phyloP scores from a whole-genome alignment of 192 early-diverging fungal species.

The Coemansia sp. region DNA sequence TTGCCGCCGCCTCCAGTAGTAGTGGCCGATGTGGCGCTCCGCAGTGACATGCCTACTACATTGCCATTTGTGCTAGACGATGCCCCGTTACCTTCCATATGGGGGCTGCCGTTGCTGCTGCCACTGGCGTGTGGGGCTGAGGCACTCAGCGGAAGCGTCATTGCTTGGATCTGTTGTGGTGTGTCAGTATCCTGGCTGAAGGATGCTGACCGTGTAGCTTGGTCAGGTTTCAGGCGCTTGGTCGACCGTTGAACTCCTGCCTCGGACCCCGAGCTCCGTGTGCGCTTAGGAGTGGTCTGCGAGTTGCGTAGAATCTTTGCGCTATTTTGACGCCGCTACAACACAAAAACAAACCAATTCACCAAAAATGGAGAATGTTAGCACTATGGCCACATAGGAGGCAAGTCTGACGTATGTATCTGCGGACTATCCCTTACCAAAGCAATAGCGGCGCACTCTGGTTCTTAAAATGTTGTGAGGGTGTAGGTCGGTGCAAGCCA shows the following conservation, averaged over 20 bases:
- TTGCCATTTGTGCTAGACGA: slow-evolving; percentile 8
- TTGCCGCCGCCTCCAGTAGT: slow-evolving; percentile 11
- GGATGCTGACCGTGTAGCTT: slow-evolving; percentile 11
- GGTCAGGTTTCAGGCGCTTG: slow-evolving; percentile 36
- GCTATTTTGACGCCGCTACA: slow-evolving; percentile 23
- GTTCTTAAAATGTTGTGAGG: background rate
- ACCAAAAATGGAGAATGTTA: background rate
- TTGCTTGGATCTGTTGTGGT: slow-evolving; percentile 17
- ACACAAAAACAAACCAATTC: background rate
- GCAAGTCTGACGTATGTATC: background rate
- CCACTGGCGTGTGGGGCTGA: background rate
- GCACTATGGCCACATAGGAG: background rate
- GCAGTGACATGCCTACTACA: slow-evolving; percentile 9
- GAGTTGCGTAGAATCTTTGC: slow-evolving; percentile 53
- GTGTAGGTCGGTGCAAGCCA: background rate
- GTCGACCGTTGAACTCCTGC: slow-evolving; percentile 25
- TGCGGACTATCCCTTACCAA: slow-evolving; percentile 16
- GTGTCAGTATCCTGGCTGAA: slow-evolving; percentile 12
- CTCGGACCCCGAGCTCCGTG: slow-evolving; percentile 35
- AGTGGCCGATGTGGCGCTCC: slow-evolving; percentile 3
- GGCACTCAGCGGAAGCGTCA: slow-evolving; percentile 25
- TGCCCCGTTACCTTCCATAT: background rate
- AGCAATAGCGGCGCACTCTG: slow-evolving; percentile 24
- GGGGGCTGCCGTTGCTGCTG: slow-evolving; percentile 4
- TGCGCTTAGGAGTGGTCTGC: slow-evolving; percentile 47